phyloP scores from a whole-genome alignment of 495 filamentous ascomycete genomes.

The Pyronema domesticum region DNA sequence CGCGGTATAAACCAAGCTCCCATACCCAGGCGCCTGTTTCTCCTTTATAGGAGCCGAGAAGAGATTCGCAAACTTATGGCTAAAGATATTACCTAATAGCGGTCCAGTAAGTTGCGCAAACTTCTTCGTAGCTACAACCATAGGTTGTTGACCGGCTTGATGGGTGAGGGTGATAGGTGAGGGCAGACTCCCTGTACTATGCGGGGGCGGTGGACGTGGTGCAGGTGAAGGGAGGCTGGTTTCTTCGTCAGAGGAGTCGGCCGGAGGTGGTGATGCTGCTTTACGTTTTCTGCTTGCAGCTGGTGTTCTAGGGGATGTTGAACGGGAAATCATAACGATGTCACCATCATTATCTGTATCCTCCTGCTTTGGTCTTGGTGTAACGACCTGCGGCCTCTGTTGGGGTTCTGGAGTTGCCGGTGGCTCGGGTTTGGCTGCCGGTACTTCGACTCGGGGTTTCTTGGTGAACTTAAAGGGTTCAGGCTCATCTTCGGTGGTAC shows the following conservation, averaged over 20 bases:
- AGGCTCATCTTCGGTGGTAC: too few relatives aligned
- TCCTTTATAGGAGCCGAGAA: constrained; percentile 74
- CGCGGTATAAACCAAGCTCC: constrained; percentile 64
- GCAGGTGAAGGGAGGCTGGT: background rate
- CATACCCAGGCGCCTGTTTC: constrained; percentile 72
- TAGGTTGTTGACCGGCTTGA: constrained; percentile 17
- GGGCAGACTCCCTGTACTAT: constrained; percentile 15
- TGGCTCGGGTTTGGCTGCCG: too few relatives aligned
- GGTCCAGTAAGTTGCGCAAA: constrained; percentile 31
- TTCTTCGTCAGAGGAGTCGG: background rate
- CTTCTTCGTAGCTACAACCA: constrained; percentile 25
- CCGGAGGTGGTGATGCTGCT: background rate
- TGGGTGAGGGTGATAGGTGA: constrained; percentile 13
- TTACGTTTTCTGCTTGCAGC: background rate
- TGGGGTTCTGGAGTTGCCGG: too few relatives aligned
- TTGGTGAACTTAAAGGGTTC: too few relatives aligned
- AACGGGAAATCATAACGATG: too few relatives aligned
- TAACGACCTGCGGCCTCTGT: too few relatives aligned
- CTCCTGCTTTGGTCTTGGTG: too few relatives aligned
- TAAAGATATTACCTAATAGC: constrained; percentile 67
- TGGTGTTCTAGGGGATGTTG: too few relatives aligned
- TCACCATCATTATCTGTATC: too few relatives aligned
- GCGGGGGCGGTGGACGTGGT: background rate
- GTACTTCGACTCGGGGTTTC: too few relatives aligned
- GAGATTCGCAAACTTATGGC: constrained; percentile 72